Conservation (phyloP, 1,284 basidiomycete species). For the Cryptococcus sp. region DNA sequence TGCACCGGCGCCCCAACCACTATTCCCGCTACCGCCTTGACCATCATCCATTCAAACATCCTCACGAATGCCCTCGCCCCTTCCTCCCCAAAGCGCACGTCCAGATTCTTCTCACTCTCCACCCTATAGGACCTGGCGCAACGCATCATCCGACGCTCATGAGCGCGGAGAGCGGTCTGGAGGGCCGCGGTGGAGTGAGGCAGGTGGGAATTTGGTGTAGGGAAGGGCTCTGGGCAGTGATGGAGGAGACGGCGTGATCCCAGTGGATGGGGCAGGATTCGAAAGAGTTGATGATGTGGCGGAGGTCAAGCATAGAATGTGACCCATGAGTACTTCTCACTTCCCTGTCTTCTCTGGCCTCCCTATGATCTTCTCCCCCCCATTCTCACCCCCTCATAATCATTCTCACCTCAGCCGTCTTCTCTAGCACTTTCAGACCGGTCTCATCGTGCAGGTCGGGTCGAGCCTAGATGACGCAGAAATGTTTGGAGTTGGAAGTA, state of each 20-base stretch:
- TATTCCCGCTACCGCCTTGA: neutral
- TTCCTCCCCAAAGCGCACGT: constrained; percentile 16
- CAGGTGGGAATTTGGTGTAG: constrained; percentile 7
- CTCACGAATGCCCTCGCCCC: constrained; percentile 7
- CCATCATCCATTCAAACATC: neutral
- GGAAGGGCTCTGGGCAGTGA: constrained; percentile 4
- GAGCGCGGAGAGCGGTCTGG: constrained; percentile 16
- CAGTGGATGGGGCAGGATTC: constrained; percentile 32
- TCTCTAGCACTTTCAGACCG: constrained; percentile 41
- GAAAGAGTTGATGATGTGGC: constrained; percentile 33
- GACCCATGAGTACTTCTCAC: neutral
- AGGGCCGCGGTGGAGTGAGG: constrained; percentile 7
- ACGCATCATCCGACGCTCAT: constrained; percentile 23
- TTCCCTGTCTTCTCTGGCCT: constrained; percentile 36
- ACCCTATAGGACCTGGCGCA: constrained; percentile 19
- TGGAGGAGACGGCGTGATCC: constrained; percentile 26
- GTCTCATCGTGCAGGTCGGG: constrained; percentile 49
- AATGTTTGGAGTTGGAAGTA: constrained; percentile 45
- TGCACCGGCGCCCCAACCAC: neutral
- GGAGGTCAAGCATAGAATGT: constrained; percentile 17
- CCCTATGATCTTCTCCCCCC: constrained; percentile 2
- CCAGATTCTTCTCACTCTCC: constrained; percentile 12
- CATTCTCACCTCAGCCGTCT: constrained; percentile 26
- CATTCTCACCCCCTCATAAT: neutral
- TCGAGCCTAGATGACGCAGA: constrained; percentile 48